phyloP scores from a whole-genome alignment of 2,329 filamentous ascomycete genomes.

The Dactylellina sp. region DNA sequence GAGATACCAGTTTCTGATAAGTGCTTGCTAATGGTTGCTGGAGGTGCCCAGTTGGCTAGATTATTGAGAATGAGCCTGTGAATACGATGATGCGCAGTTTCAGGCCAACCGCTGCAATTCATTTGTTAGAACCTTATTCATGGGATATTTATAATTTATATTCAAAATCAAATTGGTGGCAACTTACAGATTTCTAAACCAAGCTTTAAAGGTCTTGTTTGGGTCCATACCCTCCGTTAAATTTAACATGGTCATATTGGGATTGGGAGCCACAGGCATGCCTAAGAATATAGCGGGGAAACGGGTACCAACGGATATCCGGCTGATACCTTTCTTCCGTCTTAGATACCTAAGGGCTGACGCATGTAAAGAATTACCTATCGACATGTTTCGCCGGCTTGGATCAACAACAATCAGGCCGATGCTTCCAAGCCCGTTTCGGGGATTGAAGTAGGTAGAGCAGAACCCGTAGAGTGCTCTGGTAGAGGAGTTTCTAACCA shows the following conservation, averaged over 20 bases:
- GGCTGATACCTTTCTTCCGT: conserved; percentile 78
- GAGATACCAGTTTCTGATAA: conserved; percentile 36
- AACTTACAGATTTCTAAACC: conserved; percentile 54
- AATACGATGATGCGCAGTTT: conserved; percentile 17
- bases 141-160: not conserved
- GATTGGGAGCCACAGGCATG: conserved; percentile 31
- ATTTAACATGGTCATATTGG: conserved; percentile 39
- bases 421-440: conserved; percentile 75
- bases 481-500: conserved; percentile 60
- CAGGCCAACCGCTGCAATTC: conserved; percentile 42
- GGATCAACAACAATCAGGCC: conserved; percentile 92
- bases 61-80: conserved; percentile 41
- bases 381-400: conserved; percentile 83
- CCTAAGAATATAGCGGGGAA: conserved; percentile 44
- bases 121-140: not conserved
- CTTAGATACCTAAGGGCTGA: conserved; percentile 80
- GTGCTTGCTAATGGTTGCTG: conserved; percentile 32
- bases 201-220: conserved; percentile 37
- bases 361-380: conserved; percentile 88
- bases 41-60: conserved; percentile 36
- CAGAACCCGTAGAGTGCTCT: conserved; percentile 60
- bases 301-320: conserved; percentile 85
- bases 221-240: conserved; percentile 38
- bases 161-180: no score
- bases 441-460: conserved; percentile 70